phyloP scores from a whole-genome alignment of 352 stramenopile species.

The Phytophthora melonis region DNA sequence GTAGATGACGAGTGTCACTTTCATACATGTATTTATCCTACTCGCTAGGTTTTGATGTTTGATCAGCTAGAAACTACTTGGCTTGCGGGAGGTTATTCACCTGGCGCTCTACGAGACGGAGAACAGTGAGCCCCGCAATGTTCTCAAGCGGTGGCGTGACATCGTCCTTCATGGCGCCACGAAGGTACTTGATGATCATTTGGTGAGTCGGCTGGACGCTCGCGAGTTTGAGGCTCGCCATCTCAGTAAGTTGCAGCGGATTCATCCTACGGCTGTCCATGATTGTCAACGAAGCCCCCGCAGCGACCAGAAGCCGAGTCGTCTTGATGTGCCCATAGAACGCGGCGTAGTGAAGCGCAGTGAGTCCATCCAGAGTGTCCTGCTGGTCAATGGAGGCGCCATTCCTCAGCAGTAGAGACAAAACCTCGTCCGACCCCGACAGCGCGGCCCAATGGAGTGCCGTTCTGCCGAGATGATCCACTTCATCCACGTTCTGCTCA shows the following conservation, averaged over 20 bases:
- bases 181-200: conserved; percentile 88
- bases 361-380: conserved; percentile 63
- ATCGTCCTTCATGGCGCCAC: conserved; percentile 76
- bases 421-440: conserved; percentile 64
- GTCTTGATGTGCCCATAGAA: conserved; percentile 85
- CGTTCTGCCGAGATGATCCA: conserved; percentile 67
- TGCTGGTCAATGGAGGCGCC: conserved; percentile 72
- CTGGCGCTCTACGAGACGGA: conserved; percentile 70
- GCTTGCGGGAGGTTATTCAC: conserved; percentile 56
- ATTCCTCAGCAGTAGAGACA: conserved; percentile 69
- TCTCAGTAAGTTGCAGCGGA: conserved; percentile 76
- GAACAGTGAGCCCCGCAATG: conserved; percentile 76
- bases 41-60: background rate
- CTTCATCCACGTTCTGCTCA: conserved; percentile 69
- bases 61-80: conserved; percentile 6
- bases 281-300: conserved; percentile 59
- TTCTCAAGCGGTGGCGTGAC: conserved; percentile 82
- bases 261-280: conserved; percentile 74
- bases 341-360: conserved; percentile 75
- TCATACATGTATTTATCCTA: conserved; percentile 26
- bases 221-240: conserved; percentile 75
- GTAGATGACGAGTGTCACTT: conserved; percentile 17
- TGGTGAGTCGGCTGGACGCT: conserved; percentile 86
- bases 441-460: conserved; percentile 76
- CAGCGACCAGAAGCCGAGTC: conserved; percentile 64